phyloP scores from a whole-genome alignment of 306 rosid genomes.

The Quercus cerris region DNA sequence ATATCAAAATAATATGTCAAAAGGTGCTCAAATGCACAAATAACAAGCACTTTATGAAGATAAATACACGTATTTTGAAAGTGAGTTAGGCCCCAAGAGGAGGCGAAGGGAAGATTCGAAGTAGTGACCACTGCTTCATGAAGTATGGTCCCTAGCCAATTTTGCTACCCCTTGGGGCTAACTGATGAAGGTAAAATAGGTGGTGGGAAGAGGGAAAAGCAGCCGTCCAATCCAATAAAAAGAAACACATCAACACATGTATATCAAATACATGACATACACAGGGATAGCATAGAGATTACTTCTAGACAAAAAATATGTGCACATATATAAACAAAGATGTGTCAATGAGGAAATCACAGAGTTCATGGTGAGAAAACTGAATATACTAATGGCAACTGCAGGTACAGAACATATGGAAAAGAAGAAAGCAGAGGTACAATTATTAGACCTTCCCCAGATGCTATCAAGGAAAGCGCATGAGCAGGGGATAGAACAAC shows the following conservation, averaged over 20 bases:
- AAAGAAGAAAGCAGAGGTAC: not conserved
- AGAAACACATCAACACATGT: not conserved
- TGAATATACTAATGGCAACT: conserved; percentile 1
- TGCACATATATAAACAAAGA: not conserved
- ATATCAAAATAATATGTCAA: conserved; percentile 27
- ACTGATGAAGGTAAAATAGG: not conserved
- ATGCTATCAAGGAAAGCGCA: conserved; percentile 87
- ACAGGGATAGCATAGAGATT: too few relatives aligned
- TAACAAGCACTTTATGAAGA: conserved; percentile 11
- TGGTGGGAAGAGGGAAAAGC: not conserved
- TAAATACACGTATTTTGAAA: too few relatives aligned
- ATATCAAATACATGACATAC: too few relatives aligned
- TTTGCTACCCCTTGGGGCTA: not conserved
- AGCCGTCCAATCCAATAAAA: not conserved
- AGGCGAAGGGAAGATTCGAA: too few relatives aligned
- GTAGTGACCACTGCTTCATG: too few relatives aligned
- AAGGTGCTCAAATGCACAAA: conserved; percentile 14
- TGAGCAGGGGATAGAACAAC: conserved; percentile 93
- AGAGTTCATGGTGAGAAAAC: conserved; percentile 3
- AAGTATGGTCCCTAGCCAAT: too few relatives aligned
- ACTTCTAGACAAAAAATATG: too few relatives aligned
- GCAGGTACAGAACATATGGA: conserved; percentile 15
- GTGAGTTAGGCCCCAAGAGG: too few relatives aligned
- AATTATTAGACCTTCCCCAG: conserved; percentile 67
- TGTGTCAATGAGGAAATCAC: conserved; percentile 6